Evolutionary conservation across 176 grass and related monocot genomes (phyloP).

Genomic region (Aegilops tauschii): DNA sequence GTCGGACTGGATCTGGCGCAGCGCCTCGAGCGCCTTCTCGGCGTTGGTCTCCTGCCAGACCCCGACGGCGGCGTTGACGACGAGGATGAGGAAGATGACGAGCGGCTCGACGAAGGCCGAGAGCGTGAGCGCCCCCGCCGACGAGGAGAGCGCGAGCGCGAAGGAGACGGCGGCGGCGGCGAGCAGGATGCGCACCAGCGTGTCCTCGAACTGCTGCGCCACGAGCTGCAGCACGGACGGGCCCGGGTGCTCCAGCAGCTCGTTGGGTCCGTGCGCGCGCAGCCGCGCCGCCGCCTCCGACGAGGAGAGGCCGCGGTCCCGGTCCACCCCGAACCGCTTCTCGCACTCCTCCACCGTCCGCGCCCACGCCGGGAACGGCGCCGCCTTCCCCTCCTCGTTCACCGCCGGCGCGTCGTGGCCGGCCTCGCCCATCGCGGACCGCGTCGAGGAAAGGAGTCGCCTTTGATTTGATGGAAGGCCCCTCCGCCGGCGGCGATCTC

Average conservation of each 20-base stretch:
- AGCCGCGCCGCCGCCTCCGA: conserved; percentile 44
- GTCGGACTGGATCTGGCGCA: conserved; percentile 86
- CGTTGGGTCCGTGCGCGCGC: conserved; percentile 43
- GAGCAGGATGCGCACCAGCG: conserved; percentile 83
- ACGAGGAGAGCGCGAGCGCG: conserved; percentile 63
- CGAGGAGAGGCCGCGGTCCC: conserved; percentile 31
- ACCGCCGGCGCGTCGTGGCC: conserved; percentile 23
- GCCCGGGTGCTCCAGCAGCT: conserved; percentile 78
- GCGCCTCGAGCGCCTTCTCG: conserved; percentile 76
- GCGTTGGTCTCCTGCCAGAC: conserved; percentile 98
- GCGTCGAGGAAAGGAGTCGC: no score
- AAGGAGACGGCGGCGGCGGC: conserved; percentile 85
- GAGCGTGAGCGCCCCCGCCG: conserved; percentile 32
- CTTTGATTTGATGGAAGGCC: not conserved
- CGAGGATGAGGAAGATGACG: conserved; percentile 95
- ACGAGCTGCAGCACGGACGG: conserved; percentile 67
- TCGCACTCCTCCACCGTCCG: conserved; percentile 59
- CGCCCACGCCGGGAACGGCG: conserved; percentile 79
- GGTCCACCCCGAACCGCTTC: conserved; percentile 6
- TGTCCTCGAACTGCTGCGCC: conserved; percentile 78
- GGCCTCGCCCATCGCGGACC: conserved; percentile 61
- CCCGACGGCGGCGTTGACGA: conserved; percentile 81
- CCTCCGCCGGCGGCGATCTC: not conserved
- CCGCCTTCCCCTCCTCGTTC: not conserved
- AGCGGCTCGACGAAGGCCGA: conserved; percentile 91